Conservation (phyloP, 495 filamentous ascomycete species). For the Neurospora hispaniola region DNA sequence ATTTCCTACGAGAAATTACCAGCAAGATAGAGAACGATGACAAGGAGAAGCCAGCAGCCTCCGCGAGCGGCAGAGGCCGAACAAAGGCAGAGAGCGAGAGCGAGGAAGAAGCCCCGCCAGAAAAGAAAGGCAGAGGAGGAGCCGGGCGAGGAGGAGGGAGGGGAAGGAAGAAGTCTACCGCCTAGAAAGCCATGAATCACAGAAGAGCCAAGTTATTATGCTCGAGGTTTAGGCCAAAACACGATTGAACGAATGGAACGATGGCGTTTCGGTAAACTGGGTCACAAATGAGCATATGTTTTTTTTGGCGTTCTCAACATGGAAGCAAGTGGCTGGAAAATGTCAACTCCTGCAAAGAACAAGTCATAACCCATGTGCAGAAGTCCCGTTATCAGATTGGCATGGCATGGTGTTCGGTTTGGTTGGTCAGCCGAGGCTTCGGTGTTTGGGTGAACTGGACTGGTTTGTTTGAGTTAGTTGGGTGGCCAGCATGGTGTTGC, state of each 20-base stretch:
- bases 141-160: slow-evolving; percentile 24
- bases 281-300: neutral
- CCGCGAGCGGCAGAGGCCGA: slow-evolving; percentile 5
- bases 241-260: neutral
- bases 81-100: slow-evolving; percentile 33
- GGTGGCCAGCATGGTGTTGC: neutral
- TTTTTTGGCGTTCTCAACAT: neutral
- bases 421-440: neutral
- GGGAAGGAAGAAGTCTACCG: neutral
- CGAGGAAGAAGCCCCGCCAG: slow-evolving; percentile 30
- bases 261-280: neutral
- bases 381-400: neutral
- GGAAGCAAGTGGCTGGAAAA: neutral
- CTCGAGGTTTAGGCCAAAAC: neutral
- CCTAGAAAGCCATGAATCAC: neutral
- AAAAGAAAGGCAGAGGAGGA: slow-evolving; percentile 33
- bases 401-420: neutral
- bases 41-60: slow-evolving; percentile 19
- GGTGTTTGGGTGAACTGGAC: neutral
- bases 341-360: neutral
- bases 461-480: neutral
- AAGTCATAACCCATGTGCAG: neutral
- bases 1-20: slow-evolving; percentile 89
- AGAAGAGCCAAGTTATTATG: neutral
- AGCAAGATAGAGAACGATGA: slow-evolving; percentile 67